These are phyloP conservation scores for Suhomyces bokatorum DNA, from an alignment of 1,139 yeast species.

Conservation along the genomic window DNA sequence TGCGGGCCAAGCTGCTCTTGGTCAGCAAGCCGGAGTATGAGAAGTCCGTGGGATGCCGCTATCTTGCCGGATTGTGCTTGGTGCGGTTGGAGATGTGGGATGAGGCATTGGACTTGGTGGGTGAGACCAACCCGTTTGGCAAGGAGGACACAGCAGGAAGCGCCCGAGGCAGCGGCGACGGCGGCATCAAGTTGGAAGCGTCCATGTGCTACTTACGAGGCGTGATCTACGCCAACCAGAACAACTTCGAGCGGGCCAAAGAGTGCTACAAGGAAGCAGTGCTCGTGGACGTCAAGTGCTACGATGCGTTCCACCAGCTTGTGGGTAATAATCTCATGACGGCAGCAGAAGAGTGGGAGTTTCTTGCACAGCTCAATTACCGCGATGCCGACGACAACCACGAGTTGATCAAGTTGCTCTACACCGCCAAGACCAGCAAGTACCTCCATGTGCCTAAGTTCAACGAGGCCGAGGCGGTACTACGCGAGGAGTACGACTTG, in stretches of 20 bases:
- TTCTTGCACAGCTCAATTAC: constrained; percentile 67
- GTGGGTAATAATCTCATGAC: constrained; percentile 73
- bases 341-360: constrained; percentile 86
- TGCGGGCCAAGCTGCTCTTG: constrained; percentile 72
- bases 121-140: constrained; percentile 76
- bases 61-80: constrained; percentile 76
- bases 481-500: constrained; percentile 71
- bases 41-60: constrained; percentile 69
- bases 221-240: constrained; percentile 76
- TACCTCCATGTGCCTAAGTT: constrained; percentile 61
- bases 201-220: constrained; percentile 89
- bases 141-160: constrained; percentile 39
- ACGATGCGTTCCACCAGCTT: constrained; percentile 86
- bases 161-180: constrained; percentile 48
- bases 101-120: constrained; percentile 84
- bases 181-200: constrained; percentile 82
- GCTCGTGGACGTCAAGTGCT: constrained; percentile 85
- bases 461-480: constrained; percentile 63
- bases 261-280: constrained; percentile 89
- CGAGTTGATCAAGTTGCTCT: constrained; percentile 73
- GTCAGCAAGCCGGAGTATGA: constrained; percentile 43
- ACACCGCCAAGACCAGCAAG: constrained; percentile 75
- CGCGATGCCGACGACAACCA: constrained; percentile 76
- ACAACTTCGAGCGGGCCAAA: constrained; percentile 83
- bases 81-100: constrained; percentile 79